A percentile compares a stretch with the other conserved stretches of the same genome.
These are phyloP conservation scores for Platanthera zijinensis DNA, from an alignment of 106 monocot genomes.

Conservation along the genomic window DNA sequence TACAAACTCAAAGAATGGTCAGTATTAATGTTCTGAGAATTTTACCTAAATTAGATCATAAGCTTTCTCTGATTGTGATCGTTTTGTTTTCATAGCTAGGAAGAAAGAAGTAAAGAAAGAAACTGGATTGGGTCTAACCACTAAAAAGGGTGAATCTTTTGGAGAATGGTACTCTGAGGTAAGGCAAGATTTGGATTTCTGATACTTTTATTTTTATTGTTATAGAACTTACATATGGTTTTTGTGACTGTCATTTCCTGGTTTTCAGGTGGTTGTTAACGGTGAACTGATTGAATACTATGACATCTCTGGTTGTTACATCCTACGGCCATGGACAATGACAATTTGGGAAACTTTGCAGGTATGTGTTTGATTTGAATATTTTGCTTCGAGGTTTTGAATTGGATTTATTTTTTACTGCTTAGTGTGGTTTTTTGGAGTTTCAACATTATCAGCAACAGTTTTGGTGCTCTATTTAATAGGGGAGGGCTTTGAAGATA, in stretches of 20 bases:
- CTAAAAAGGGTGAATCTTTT: constrained; percentile 88
- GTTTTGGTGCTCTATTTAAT: background rate
- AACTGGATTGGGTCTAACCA: constrained; percentile 70
- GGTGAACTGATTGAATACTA: constrained; percentile 92
- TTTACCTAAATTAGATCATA: background rate
- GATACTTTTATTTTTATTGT: background rate
- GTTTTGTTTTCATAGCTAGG: constrained; percentile 26
- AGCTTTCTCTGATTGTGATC: background rate
- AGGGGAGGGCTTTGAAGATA: background rate
- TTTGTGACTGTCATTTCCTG: background rate
- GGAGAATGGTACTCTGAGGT: constrained; percentile 99
- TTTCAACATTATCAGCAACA: background rate
- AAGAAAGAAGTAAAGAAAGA: constrained; percentile 97
- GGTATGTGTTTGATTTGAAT: constrained; percentile 14
- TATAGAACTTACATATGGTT: background rate
- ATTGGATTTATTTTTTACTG: background rate
- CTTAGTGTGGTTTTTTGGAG: background rate
- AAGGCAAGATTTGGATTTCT: background rate
- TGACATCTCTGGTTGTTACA: constrained; percentile 92
- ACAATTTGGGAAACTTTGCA: constrained; percentile 72
- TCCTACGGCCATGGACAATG: constrained; percentile 83
- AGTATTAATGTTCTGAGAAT: background rate
- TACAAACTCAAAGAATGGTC: constrained; percentile 5
- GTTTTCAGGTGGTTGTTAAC: constrained; percentile 68
- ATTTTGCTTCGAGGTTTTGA: background rate